phyloP scores from a whole-genome alignment of 179 eudicot genomes.

The Camellia oleifera region DNA sequence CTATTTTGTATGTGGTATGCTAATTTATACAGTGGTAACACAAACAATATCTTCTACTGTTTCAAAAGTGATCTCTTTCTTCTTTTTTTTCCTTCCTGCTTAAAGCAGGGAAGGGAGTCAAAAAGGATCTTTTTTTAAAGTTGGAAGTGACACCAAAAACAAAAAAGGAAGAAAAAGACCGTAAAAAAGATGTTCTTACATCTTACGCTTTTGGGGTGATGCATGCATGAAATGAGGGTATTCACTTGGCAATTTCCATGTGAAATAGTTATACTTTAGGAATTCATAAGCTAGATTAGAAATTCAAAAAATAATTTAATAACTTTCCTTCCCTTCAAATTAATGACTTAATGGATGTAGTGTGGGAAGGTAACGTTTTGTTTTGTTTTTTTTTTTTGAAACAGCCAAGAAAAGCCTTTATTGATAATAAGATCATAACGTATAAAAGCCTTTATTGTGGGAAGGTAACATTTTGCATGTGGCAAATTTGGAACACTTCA shows the following conservation, averaged over 20 bases:
- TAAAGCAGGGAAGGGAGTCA: slow-evolving; percentile 8
- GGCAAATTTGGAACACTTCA: too few relatives aligned
- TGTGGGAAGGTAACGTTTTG: too few relatives aligned
- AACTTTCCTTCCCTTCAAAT: too few relatives aligned
- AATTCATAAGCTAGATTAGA: background rate
- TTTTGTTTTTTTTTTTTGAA: too few relatives aligned
- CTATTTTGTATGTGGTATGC: too few relatives aligned
- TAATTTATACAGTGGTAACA: background rate
- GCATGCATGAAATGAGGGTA: background rate
- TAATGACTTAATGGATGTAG: too few relatives aligned
- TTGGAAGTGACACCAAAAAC: background rate
- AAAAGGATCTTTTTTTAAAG: background rate
- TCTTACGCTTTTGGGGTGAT: slow-evolving; percentile 3
- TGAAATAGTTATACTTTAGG: background rate
- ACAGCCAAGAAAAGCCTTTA: too few relatives aligned
- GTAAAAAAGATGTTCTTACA: background rate
- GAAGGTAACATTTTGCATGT: too few relatives aligned
- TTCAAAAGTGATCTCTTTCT: background rate
- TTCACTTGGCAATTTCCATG: background rate
- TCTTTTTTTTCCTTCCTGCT: background rate
- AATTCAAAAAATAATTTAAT: slow-evolving; percentile 7
- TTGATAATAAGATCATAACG: too few relatives aligned
- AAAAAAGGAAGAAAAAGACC: background rate
- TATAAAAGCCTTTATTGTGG: too few relatives aligned
- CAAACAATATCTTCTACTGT: background rate